A percentile compares a stretch with the other conserved stretches of the same genome.
Conservation (phyloP, 148 eudicot genomes). For the Silene latifolia region DNA sequence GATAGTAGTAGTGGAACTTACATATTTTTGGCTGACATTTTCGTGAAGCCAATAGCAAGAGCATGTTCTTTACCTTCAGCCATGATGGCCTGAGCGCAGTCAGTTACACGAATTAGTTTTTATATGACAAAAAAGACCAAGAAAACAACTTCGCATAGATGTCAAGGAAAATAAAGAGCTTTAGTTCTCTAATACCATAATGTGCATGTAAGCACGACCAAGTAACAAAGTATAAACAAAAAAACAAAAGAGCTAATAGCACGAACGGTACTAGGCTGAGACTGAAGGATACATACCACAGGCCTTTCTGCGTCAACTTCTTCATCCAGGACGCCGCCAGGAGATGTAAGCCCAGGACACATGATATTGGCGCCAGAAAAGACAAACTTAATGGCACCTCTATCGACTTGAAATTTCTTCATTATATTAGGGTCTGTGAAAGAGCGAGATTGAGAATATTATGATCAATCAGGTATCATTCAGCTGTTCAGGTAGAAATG, state of each 20-base stretch:
- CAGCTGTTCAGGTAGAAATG: neutral
- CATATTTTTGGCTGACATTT: conserved; percentile 98
- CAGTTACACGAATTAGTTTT: conserved; percentile 14
- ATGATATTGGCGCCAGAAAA: conserved; percentile 96
- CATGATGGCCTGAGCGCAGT: conserved; percentile 78
- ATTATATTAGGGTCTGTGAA: conserved; percentile 83
- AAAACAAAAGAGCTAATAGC: neutral
- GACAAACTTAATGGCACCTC: conserved; percentile 94
- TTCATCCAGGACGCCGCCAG: conserved; percentile 92
- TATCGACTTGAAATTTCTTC: conserved; percentile 92
- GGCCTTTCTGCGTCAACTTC: conserved; percentile 86
- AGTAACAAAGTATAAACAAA: neutral
- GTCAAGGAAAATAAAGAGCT: neutral
- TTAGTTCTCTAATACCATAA: neutral
- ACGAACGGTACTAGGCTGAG: neutral
- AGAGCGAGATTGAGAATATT: conserved; percentile 1
- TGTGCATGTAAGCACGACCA: neutral
- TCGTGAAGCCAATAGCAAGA: conserved; percentile 96
- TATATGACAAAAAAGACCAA: neutral
- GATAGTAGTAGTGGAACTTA: conserved; percentile 35
- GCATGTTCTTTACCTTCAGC: conserved; percentile 99
- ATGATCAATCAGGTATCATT: neutral
- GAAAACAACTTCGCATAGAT: conserved; percentile 1
- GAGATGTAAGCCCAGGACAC: conserved; percentile 99
- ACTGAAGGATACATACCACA: conserved; percentile 50